phyloP scores from a whole-genome alignment of 192 early-diverging fungal species.

The Coemansia sp. region DNA sequence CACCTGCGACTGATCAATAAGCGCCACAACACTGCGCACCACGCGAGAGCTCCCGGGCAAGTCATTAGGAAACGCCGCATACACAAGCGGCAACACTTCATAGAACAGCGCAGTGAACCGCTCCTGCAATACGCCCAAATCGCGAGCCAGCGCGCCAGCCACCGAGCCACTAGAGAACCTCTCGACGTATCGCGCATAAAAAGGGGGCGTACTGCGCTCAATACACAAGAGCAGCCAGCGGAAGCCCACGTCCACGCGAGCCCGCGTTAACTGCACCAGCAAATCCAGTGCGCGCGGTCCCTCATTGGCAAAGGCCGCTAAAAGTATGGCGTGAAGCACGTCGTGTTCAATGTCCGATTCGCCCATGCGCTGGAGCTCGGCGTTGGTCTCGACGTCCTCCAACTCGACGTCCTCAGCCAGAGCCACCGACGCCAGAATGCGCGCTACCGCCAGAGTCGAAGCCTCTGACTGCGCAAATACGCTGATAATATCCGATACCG shows the following conservation, averaged over 20 bases:
- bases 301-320: too few relatives aligned
- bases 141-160: slow-evolving; percentile 42
- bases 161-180: slow-evolving; percentile 22
- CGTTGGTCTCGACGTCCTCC: slow-evolving; percentile 39
- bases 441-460: slow-evolving; percentile 42
- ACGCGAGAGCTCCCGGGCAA: slow-evolving; percentile 34
- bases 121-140: slow-evolving; percentile 52
- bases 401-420: slow-evolving; percentile 9
- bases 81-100: slow-evolving; percentile 26
- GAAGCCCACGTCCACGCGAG: slow-evolving; percentile 34
- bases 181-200: slow-evolving; percentile 14
- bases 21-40: slow-evolving; percentile 32
- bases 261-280: slow-evolving; percentile 28
- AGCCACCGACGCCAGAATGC: slow-evolving; percentile 20
- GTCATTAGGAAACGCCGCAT: slow-evolving; percentile 35
- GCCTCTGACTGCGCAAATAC: slow-evolving; percentile 55
- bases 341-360: slow-evolving; percentile 32
- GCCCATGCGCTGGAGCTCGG: slow-evolving; percentile 12
- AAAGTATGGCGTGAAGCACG: slow-evolving; percentile 11
- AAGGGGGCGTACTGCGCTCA: background rate
- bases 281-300: slow-evolving; percentile 8
- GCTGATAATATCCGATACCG: slow-evolving; percentile 32
- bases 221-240: slow-evolving; percentile 29
- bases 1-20: slow-evolving; percentile 57
- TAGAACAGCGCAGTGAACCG: slow-evolving; percentile 49